Evolutionary conservation across 305 asterid genomes (phyloP).

Genomic region (Withania somnifera): DNA sequence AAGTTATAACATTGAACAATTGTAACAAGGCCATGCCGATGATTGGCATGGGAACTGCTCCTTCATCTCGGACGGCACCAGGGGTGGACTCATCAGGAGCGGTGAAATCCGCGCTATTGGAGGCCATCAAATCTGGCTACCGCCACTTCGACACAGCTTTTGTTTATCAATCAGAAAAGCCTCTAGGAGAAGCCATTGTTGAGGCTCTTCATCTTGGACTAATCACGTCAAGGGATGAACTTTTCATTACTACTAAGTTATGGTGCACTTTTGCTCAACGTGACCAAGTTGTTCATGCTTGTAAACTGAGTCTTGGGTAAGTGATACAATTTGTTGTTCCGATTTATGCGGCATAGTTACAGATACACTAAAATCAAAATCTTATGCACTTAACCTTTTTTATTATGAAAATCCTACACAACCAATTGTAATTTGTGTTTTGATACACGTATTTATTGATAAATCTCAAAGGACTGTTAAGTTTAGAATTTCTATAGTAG

Average conservation of each 20-base stretch:
- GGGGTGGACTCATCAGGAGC: neutral
- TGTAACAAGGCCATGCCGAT: slow-evolving; percentile 34
- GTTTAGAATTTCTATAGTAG: neutral
- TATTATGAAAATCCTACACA: no score
- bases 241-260: slow-evolving; percentile 48
- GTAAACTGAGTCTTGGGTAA: slow-evolving; percentile 43
- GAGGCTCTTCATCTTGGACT: slow-evolving; percentile 34
- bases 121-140: slow-evolving; percentile 42
- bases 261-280: slow-evolving; percentile 38
- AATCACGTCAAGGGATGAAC: slow-evolving; percentile 28
- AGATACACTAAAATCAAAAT: neutral
- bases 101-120: slow-evolving; percentile 24
- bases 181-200: slow-evolving; percentile 32
- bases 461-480: neutral
- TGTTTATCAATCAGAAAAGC: slow-evolving; percentile 37
- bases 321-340: neutral
- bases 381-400: no score
- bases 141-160: slow-evolving; percentile 57
- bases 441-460: neutral
- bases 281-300: slow-evolving; percentile 32
- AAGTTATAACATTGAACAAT: slow-evolving; percentile 11
- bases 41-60: slow-evolving; percentile 32
- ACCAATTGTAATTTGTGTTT: neutral
- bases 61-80: slow-evolving; percentile 15
- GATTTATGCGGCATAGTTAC: neutral